Percentiles rank a stretch among this genome's conserved stretches.
These are phyloP conservation scores for Coelastrella sp. DNA, from an alignment of 139 green algal species.

Conservation along the genomic window DNA sequence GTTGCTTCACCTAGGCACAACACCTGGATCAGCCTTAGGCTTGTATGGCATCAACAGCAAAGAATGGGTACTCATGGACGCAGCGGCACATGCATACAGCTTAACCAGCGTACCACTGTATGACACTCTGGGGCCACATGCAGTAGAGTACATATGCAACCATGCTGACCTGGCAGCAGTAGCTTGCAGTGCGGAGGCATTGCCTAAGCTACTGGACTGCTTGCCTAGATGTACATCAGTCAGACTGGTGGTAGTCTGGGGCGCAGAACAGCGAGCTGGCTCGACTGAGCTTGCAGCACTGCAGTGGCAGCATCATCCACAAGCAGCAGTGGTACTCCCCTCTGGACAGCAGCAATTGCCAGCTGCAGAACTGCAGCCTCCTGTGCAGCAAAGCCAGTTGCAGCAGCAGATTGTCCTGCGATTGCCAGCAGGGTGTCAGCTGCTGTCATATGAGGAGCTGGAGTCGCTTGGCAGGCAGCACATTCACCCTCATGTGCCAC, in stretches of 20 bases:
- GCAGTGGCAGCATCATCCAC: neutral
- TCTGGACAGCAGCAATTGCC: neutral
- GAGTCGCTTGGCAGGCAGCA: conserved; percentile 72
- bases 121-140: conserved; percentile 95
- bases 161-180: conserved; percentile 93
- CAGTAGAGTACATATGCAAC: conserved; percentile 94
- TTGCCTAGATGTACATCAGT: conserved; percentile 83
- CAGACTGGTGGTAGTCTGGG: conserved; percentile 79
- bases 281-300: too few species aligned
- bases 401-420: neutral
- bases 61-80: conserved; percentile 94
- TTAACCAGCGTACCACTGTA: conserved; percentile 96
- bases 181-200: conserved; percentile 73
- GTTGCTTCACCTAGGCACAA: conserved; percentile 85
- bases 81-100: conserved; percentile 87
- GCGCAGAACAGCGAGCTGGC: neutral
- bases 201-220: conserved; percentile 78
- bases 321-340: neutral
- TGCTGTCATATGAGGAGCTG: neutral
- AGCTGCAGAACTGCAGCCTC: neutral
- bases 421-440: neutral
- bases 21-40: conserved; percentile 76
- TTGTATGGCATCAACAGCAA: conserved; percentile 92
- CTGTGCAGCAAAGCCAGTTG: neutral
- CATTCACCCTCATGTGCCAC: conserved; percentile 82